phyloP scores from a whole-genome alignment of 1,284 basidiomycete species.

The Sporisorium reilianum region DNA sequence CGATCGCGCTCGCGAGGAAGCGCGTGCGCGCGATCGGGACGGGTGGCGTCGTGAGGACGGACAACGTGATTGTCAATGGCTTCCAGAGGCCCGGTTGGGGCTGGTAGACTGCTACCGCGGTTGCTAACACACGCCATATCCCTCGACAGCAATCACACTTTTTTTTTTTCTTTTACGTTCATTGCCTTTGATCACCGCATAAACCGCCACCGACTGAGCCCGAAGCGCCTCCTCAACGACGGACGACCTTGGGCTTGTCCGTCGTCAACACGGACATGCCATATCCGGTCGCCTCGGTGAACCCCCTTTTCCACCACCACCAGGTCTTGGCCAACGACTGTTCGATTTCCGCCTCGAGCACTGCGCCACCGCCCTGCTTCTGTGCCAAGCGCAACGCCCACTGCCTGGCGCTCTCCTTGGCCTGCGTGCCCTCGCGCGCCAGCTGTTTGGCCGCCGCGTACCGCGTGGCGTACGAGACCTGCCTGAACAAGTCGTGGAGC shows the following conservation, averaged over 20 bases:
- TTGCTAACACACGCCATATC: too few species aligned
- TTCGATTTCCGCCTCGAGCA: background rate
- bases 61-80: constrained; percentile 57
- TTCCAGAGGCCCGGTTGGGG: constrained; percentile 66
- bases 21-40: constrained; percentile 82
- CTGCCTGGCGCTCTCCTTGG: background rate
- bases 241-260: too few species aligned
- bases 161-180: too few species aligned
- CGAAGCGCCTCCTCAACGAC: too few species aligned
- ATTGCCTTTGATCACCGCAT: too few species aligned
- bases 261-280: background rate
- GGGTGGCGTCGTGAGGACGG: constrained; percentile 58
- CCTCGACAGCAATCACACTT: too few species aligned
- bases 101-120: too few species aligned
- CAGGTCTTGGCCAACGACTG: constrained; percentile 3
- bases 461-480: background rate
- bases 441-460: background rate
- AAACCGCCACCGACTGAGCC: too few species aligned
- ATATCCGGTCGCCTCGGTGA: background rate
- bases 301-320: background rate
- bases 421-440: background rate
- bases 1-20: constrained; percentile 78
- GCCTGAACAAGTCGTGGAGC: background rate
- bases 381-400: constrained; percentile 1
- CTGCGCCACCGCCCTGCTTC: background rate